Base-by-base conservation (phyloP, 225 moss, liverwort and hornwort species). In the Sphagnum contortum region DNA sequence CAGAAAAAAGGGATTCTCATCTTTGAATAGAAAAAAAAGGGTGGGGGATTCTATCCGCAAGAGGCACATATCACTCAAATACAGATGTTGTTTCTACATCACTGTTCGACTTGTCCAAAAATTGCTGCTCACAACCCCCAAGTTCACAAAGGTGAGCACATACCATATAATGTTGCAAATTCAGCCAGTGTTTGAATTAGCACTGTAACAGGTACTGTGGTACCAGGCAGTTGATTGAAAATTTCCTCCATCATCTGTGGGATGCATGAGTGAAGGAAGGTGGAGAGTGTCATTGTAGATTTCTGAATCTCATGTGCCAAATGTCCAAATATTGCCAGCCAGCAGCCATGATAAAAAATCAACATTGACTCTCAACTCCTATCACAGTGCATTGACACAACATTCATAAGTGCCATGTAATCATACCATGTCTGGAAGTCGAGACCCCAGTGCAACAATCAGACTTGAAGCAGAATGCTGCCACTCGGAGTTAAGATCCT, bases 231-330 rank as follows among this genome's bases (percentile, higher is more conserved):
- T 79, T 98, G 92, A 70, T 79, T 73, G 66, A 92, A 92, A 9
- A 91, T 83, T 69, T 98, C 96, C 68, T 98, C 96, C 96, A 98
- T 98, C 83, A 98, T 90, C 96, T 98, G 88, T 53, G 66, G 68
- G 51, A 12, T 29, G 29, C 29, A 29, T 29, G 29, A 29, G 29
- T 29, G 0, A 29, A 29, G 29, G 29, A 29, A 29, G 29, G 29
- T 29, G 29, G 29, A 0, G 29, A 29, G 29, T 29, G 29, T 29
- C 29, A 29, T 29, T 29, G 29, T 29, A 29, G 29, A 29, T 29
- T 29, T 29, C 1, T 29, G 29, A 29, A 29, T 29, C 29, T 29
- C 29, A 29, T 29, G 29, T 29, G 29, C 29, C 29, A 29, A 29
- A 29, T 29, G 29, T 29, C 29, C 29, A 29, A 29, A 29, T 29